Percentiles rank a stretch among this genome's conserved stretches.
phyloP scores from a whole-genome alignment of 306 rosid genomes.

The Hippophae tibetana region DNA sequence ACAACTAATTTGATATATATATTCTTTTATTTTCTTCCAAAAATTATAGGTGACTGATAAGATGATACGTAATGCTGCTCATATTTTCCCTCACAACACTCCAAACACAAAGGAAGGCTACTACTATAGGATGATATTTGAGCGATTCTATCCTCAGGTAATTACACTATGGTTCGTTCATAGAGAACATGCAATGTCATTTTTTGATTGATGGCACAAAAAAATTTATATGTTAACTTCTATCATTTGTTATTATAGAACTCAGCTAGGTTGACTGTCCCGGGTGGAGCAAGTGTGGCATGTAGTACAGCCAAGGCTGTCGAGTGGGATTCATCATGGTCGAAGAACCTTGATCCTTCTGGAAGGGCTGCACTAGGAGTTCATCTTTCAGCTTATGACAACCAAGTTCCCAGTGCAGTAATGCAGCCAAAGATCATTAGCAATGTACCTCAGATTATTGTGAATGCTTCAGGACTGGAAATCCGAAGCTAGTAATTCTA shows the following conservation, averaged over 20 bases:
- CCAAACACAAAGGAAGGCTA: slow-evolving; percentile 85
- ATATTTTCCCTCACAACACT: slow-evolving; percentile 82
- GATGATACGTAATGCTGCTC: slow-evolving; percentile 77
- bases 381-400: slow-evolving; percentile 62
- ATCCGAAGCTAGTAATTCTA: slow-evolving; percentile 41
- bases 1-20: too few species aligned
- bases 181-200: background rate
- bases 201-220: background rate
- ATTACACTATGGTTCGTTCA: background rate
- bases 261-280: slow-evolving; percentile 77
- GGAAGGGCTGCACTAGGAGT: slow-evolving; percentile 98
- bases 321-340: slow-evolving; percentile 92
- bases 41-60: slow-evolving; percentile 57
- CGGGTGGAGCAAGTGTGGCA: slow-evolving; percentile 90
- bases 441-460: slow-evolving; percentile 37
- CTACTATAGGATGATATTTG: slow-evolving; percentile 89
- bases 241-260: slow-evolving; percentile 39
- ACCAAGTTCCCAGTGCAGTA: slow-evolving; percentile 16
- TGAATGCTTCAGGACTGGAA: slow-evolving; percentile 41
- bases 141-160: slow-evolving; percentile 94
- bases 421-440: slow-evolving; percentile 48
- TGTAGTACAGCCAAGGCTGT: slow-evolving; percentile 94
- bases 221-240: slow-evolving; percentile 1
- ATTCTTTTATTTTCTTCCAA: background rate
- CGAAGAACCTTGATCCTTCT: slow-evolving; percentile 80